A percentile compares a stretch with the other conserved stretches of the same genome.
These are phyloP conservation scores for Chamaecrista fasciculata DNA, from an alignment of 306 rosid genomes.

Conservation along the genomic window DNA sequence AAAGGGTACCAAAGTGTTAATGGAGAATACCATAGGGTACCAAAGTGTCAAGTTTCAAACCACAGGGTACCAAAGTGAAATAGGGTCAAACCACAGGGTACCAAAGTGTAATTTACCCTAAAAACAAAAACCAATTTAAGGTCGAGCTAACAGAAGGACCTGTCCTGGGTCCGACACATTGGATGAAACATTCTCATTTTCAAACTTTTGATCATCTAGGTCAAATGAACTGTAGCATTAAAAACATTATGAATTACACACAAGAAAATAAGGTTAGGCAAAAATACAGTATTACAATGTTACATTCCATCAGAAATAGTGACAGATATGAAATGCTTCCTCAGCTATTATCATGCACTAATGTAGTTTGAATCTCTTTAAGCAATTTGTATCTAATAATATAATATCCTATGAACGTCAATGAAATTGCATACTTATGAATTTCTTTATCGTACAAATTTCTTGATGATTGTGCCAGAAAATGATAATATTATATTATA, in stretches of 20 bases:
- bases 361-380: neutral
- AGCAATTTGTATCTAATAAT: neutral
- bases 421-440: neutral
- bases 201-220: conserved; percentile 84
- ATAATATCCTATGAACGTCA: neutral
- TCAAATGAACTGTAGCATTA: conserved; percentile 63
- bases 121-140: conserved; percentile 29
- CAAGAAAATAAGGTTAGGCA: conserved; percentile 22
- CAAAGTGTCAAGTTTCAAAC: too few relatives aligned
- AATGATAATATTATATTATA: neutral
- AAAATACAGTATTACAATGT: conserved; percentile 20
- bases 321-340: conserved; percentile 3
- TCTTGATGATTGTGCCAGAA: neutral
- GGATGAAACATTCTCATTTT: conserved; percentile 75
- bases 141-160: conserved; percentile 46
- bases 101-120: too few relatives aligned
- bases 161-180: conserved; percentile 79
- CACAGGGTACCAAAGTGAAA: too few relatives aligned
- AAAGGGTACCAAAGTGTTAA: too few relatives aligned
- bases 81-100: too few relatives aligned
- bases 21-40: too few relatives aligned
- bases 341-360: conserved; percentile 8
- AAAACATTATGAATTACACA: conserved; percentile 16
- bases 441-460: neutral
- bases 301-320: conserved; percentile 6